These are phyloP conservation scores for Omphalea diandra DNA, from an alignment of 441 rosid species.

Conservation along the genomic window DNA sequence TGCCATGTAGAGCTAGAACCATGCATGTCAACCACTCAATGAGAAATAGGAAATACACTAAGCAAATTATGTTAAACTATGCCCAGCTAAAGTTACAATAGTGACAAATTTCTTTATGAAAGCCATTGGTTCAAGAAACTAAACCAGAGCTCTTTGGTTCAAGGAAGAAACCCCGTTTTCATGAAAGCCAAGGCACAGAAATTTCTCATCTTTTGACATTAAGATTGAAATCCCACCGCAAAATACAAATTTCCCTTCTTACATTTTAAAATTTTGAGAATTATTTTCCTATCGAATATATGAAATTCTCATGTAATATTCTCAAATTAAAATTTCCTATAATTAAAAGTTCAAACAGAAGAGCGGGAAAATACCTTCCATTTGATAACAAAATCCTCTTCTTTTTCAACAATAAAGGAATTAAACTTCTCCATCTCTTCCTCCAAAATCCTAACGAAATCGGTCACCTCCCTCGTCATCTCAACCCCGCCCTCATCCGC, in stretches of 20 bases:
- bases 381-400: constrained; percentile 85
- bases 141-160: too few species aligned
- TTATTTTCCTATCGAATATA: background rate
- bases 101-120: too few species aligned
- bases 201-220: background rate
- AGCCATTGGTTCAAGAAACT: too few species aligned
- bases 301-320: background rate
- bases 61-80: background rate
- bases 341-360: constrained; percentile 22
- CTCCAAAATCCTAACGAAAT: constrained; percentile 71
- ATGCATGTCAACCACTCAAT: background rate
- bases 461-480: constrained; percentile 61
- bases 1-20: background rate
- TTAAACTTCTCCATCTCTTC: constrained; percentile 91
- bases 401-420: constrained; percentile 74
- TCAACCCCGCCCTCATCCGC: constrained; percentile 30
- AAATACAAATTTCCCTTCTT: background rate
- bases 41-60: background rate
- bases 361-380: constrained; percentile 38
- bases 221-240: background rate
- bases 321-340: background rate
- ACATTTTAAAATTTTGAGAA: background rate
- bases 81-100: background rate
- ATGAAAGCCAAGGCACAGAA: background rate
- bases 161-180: background rate